Conservation (phyloP, 2,329 filamentous ascomycete species). For the Aspergillus candidus region DNA sequence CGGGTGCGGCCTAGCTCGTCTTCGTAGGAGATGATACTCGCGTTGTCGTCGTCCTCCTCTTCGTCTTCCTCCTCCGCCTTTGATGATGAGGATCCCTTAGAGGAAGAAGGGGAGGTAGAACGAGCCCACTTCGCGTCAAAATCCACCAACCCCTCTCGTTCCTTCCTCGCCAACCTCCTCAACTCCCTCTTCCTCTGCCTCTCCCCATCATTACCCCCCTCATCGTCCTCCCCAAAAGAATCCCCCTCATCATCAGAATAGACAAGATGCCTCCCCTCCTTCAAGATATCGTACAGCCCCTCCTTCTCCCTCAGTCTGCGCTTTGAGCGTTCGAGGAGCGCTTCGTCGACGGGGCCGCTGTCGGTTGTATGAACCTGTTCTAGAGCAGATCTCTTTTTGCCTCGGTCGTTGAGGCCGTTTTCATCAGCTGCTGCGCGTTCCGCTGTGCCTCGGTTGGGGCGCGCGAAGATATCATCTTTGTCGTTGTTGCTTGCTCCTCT, state of each 20-base stretch:
- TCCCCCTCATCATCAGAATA: no score
- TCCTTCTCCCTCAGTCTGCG: constrained; percentile 87
- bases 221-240: constrained; percentile 28
- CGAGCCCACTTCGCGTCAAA: constrained; percentile 93
- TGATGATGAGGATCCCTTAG: constrained; percentile 22
- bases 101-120: no score
- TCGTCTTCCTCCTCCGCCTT: constrained; percentile 22
- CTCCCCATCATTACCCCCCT: constrained; percentile 18
- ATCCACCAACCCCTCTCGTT: constrained; percentile 62
- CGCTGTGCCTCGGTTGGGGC: constrained; percentile 57
- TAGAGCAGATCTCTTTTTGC: no score
- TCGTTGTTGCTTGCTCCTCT: no score
- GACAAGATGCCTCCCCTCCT: constrained; percentile 73
- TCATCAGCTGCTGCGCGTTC: constrained; percentile 57
- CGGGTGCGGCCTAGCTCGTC: constrained; percentile 90
- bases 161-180: constrained; percentile 56
- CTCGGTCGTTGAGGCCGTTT: constrained; percentile 44
- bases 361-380: constrained; percentile 36
- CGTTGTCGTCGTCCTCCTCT: constrained; percentile 41
- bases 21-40: constrained; percentile 73
- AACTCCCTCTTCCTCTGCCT: constrained; percentile 23
- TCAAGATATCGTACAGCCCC: constrained; percentile 80
- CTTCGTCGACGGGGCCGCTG: constrained; percentile 55
- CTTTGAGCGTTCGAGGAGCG: constrained; percentile 59
- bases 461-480: constrained; percentile 59